phyloP scores from a whole-genome alignment of 129 eudicot species.

The Solidago caesia region DNA sequence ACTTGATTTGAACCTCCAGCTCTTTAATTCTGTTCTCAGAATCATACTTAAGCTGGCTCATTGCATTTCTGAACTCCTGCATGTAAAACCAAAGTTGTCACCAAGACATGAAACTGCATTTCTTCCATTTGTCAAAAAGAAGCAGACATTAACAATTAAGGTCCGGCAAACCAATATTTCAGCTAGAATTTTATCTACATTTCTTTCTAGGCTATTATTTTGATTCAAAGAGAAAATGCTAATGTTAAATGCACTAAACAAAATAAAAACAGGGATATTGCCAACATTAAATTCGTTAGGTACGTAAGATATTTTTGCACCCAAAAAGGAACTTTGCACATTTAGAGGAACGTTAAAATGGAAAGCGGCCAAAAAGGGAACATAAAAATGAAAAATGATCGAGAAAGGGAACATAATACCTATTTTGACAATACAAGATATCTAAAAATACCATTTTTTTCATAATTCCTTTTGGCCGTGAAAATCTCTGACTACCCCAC shows the following conservation, averaged over 20 bases:
- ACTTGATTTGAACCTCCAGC: conserved; percentile 55
- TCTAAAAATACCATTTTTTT: too few species aligned
- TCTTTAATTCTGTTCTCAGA: conserved; percentile 34
- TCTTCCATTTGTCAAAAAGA: background rate
- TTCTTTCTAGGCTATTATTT: conserved; percentile 6
- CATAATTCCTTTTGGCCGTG: too few species aligned
- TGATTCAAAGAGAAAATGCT: background rate
- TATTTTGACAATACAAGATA: too few species aligned
- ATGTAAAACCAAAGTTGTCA: conserved; percentile 17
- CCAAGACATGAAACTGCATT: background rate
- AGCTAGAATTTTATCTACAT: background rate
- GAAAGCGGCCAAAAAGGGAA: background rate
- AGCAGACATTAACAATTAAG: background rate
- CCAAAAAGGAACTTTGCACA: background rate
- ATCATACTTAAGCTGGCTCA: conserved; percentile 46
- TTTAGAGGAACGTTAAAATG: background rate
- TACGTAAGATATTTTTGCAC: too few species aligned
- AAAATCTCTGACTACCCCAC: too few species aligned
- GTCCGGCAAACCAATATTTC: conserved; percentile 1
- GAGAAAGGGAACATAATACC: too few species aligned
- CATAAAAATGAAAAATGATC: too few species aligned
- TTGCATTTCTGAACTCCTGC: conserved; percentile 49
- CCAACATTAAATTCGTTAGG: too few species aligned
- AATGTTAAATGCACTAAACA: background rate
- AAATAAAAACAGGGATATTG: background rate